Evolutionary conservation across 192 early-diverging fungal genomes (phyloP), one percentile per base, ranked within the genome.

Genomic region (Mortierella alpina): DNA sequence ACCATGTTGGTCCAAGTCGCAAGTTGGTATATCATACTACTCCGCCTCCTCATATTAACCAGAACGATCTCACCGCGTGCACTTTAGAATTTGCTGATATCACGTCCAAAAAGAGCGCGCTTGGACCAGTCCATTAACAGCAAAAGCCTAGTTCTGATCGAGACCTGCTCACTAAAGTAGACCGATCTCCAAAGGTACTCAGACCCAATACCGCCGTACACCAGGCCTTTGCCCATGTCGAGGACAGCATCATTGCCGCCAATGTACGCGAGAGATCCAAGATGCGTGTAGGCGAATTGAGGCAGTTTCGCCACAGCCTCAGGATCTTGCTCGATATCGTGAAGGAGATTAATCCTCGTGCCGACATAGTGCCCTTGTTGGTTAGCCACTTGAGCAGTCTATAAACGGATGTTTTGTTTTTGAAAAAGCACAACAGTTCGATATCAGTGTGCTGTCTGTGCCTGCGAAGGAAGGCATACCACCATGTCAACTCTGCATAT

Each of bases 201-300:
- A 10, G 88, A 85, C 57, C 84, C 81, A 14, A 86, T 68, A 9
- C 87, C 87, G 17, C 88, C 84, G 79, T 86, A 87, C 18, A 85
- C 84, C 59, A 63, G 61, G 22, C 88, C 88, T 47, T 60, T 69
- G 54, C 82, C 84, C 74, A 88, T 73, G 41, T 89, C 88, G 17
- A 84, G 75, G 0, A 88, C 88, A 13, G 89, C 88, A 31, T 84
- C 85, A 44, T 84, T 87, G 39, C 91, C 88, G 42, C 90, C 90
- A 70, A 94, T 85, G 64, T 94, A 94, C 4, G 92, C 91, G 55
- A 93, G 72, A 12, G 89, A 85, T 15, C 92, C 92, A 22, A 89
- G 82, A 66, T 92, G 92, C 13, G 64, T 86, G 63, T 94, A 94
- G 9, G 63, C 55, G 69, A 94, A 94, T 9, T 90, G 89, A 15